A percentile compares a stretch with the other conserved stretches of the same genome.
Conservation (phyloP, 208 protist species). For the Trypanosomatidae sp. region DNA sequence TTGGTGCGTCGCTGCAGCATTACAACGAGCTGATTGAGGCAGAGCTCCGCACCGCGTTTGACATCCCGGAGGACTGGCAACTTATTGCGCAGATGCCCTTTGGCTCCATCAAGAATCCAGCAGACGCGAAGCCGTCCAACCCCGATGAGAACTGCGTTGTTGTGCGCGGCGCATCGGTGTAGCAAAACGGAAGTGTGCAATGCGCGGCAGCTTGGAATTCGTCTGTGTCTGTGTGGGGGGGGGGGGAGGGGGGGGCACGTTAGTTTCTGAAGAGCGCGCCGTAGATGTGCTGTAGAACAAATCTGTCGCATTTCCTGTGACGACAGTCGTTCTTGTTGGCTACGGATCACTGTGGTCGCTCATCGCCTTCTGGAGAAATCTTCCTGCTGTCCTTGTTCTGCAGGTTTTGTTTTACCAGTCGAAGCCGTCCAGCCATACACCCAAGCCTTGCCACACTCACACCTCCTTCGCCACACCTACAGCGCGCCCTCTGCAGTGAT, state of each 20-base stretch:
- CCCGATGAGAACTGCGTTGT: constrained; percentile 41
- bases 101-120: constrained; percentile 40
- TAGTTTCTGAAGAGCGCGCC: not conserved
- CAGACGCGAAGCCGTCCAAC: constrained; percentile 38
- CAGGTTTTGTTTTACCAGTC: not conserved
- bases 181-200: not conserved
- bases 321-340: not conserved
- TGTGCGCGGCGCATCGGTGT: constrained; percentile 25
- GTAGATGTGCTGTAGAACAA: not conserved
- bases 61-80: constrained; percentile 43
- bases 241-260: too few relatives aligned
- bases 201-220: not conserved
- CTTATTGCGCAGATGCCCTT: constrained; percentile 68
- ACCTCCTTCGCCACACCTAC: not conserved
- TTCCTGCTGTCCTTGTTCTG: too few relatives aligned
- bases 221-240: not conserved
- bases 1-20: constrained; percentile 57
- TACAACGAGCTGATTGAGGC: constrained; percentile 50
- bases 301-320: not conserved
- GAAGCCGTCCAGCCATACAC: too few relatives aligned
- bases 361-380: not conserved
- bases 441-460: not conserved
- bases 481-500: not conserved
- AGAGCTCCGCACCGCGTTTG: constrained; percentile 29
- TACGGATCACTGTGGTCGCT: not conserved